A percentile compares a stretch with the other conserved stretches of the same genome.
phyloP scores from a whole-genome alignment of 1,139 yeast genomes.

The Geotrichum siamense region DNA sequence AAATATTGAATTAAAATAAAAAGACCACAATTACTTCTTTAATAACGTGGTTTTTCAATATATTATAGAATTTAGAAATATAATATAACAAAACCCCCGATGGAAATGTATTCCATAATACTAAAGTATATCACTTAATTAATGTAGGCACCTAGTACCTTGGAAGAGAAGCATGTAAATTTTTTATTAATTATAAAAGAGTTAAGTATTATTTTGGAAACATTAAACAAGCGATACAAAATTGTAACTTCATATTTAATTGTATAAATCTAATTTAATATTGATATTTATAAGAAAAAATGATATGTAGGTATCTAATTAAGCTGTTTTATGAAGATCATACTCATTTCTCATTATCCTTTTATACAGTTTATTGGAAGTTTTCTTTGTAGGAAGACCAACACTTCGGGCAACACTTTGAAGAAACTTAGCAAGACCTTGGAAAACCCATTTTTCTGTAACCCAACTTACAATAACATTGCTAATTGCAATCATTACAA shows the following conservation, averaged over 20 bases:
- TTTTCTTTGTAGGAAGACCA: conserved; percentile 21
- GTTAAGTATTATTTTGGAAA: too few species aligned
- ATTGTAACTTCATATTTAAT: not conserved
- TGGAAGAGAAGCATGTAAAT: too few species aligned
- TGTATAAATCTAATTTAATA: too few species aligned
- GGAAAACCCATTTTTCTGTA: conserved; percentile 41
- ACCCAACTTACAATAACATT: conserved; percentile 47
- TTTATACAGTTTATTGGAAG: conserved; percentile 17
- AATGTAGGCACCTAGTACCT: too few species aligned
- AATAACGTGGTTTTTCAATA: too few species aligned
- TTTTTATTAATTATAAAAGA: not conserved
- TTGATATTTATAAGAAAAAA: too few species aligned
- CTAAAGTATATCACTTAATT: too few species aligned
- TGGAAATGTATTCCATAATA: too few species aligned
- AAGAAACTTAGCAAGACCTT: conserved; percentile 29
- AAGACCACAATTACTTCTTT: too few species aligned
- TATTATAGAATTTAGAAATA: too few species aligned
- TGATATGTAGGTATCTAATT: conserved; percentile 1
- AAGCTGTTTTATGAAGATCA: conserved; percentile 6
- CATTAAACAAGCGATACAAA: not conserved
- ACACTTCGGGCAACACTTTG: conserved; percentile 27
- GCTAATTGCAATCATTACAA: conserved; percentile 42
- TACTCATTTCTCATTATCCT: conserved; percentile 9
- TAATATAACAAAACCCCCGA: too few species aligned
- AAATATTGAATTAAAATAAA: too few species aligned